Evolutionary conservation across 495 filamentous ascomycete genomes (phyloP).

Genomic region (Talaromyces nanjingensis): DNA sequence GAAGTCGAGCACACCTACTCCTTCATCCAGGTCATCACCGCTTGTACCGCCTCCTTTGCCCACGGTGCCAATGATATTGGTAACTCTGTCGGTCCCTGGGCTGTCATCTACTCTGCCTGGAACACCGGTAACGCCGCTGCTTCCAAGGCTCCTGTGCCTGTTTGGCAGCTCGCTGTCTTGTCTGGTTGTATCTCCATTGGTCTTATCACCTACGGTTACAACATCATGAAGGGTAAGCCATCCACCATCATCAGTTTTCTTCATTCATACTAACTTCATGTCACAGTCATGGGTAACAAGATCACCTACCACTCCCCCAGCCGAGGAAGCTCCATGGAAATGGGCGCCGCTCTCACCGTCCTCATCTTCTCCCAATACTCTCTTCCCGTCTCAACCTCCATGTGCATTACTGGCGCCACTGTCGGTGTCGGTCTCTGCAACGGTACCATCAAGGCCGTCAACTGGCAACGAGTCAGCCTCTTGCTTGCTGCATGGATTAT

Average conservation of each 20-base stretch:
- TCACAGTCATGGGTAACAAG: constrained; percentile 55
- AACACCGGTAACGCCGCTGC: constrained; percentile 37
- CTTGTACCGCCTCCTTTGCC: constrained; percentile 67
- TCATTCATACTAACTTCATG: constrained; percentile 14
- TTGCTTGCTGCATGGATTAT: constrained; percentile 51
- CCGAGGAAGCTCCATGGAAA: constrained; percentile 56
- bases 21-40: constrained; percentile 68
- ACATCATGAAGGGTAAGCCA: constrained; percentile 55
- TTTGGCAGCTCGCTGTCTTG: constrained; percentile 55
- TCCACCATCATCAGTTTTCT: neutral
- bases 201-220: constrained; percentile 58
- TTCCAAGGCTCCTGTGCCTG: constrained; percentile 45
- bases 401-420: constrained; percentile 54
- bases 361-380: constrained; percentile 55
- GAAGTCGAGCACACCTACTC: constrained; percentile 70
- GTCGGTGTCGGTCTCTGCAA: constrained; percentile 53
- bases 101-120: constrained; percentile 65
- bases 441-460: constrained; percentile 50
- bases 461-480: constrained; percentile 54
- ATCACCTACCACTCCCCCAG: constrained; percentile 61
- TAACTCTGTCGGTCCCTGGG: constrained; percentile 69
- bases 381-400: constrained; percentile 53
- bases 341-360: constrained; percentile 60
- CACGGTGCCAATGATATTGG: constrained; percentile 78
- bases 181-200: constrained; percentile 48